Evolutionary conservation across 2,329 filamentous ascomycete genomes (phyloP).

Genomic region (Hypomyces rosellus): DNA sequence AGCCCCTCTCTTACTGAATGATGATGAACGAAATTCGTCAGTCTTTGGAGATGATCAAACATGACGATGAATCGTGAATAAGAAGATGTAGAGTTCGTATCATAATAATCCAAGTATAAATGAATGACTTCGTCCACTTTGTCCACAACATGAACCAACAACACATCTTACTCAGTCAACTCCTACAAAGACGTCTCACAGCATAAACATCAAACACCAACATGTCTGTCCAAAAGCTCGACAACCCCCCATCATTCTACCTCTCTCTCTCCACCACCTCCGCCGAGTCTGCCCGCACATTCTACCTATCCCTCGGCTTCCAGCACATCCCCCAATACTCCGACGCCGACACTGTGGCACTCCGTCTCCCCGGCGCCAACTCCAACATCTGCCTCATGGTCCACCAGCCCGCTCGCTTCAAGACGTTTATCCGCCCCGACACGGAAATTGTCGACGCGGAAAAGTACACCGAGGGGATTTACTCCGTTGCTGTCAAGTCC

Average conservation of each 20-base stretch:
- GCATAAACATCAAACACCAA: not conserved
- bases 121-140: too few relatives aligned
- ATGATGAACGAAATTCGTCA: too few relatives aligned
- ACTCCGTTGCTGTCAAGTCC: conserved; percentile 10
- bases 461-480: conserved; percentile 14
- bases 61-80: too few relatives aligned
- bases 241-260: conserved; percentile 8
- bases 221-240: not conserved
- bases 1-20: too few relatives aligned
- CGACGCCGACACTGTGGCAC: conserved; percentile 11
- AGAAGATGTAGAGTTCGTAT: too few relatives aligned
- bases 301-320: conserved; percentile 15
- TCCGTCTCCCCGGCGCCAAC: conserved; percentile 16
- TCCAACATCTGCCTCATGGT: conserved; percentile 18
- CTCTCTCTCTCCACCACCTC: conserved; percentile 3
- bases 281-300: conserved; percentile 2
- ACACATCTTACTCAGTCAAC: too few relatives aligned
- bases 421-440: conserved; percentile 16
- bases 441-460: conserved; percentile 14
- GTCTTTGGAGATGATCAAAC: too few relatives aligned
- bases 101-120: too few relatives aligned
- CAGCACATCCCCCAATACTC: conserved; percentile 9
- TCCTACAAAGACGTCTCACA: not conserved
- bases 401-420: conserved; percentile 14
- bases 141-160: too few relatives aligned